These are phyloP conservation scores for Talaromyces wortmannii DNA, from an alignment of 495 filamentous ascomycete species.

Conservation along the genomic window DNA sequence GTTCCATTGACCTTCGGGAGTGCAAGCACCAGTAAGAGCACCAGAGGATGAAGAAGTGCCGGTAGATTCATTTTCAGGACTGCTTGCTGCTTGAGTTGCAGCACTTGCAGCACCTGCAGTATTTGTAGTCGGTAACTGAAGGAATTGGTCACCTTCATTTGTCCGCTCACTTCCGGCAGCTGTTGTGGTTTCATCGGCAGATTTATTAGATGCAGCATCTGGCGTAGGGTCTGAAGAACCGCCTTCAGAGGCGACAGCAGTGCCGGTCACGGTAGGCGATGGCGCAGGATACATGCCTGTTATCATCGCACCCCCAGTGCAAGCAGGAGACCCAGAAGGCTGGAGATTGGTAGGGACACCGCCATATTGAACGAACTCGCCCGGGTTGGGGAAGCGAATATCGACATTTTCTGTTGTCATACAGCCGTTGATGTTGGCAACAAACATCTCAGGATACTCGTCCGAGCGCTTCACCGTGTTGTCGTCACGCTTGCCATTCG, in stretches of 20 bases:
- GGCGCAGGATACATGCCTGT: conserved; percentile 6
- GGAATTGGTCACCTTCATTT: too few relatives aligned
- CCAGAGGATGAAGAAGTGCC: conserved; percentile 9
- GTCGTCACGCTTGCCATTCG: conserved; percentile 13
- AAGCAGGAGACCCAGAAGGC: conserved; percentile 18
- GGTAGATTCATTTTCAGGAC: background rate
- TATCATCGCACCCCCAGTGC: conserved; percentile 14
- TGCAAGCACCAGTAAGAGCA: conserved; percentile 30
- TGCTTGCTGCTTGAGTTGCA: conserved; percentile 2
- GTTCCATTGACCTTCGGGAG: conserved; percentile 48
- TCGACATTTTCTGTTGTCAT: conserved; percentile 52
- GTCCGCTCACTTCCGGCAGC: conserved; percentile 5
- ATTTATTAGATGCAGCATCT: conserved; percentile 11
- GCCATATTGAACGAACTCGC: conserved; percentile 44
- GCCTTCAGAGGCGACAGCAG: conserved; percentile 12
- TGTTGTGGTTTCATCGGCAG: conserved; percentile 5
- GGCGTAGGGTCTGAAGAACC: conserved; percentile 6
- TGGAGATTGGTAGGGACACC: conserved; percentile 21
- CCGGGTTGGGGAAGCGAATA: conserved; percentile 67
- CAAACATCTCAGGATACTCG: conserved; percentile 70
- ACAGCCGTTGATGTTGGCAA: conserved; percentile 65
- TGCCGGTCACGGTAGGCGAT: conserved; percentile 9
- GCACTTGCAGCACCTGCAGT: conserved; percentile 4
- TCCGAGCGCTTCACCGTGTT: conserved; percentile 18
- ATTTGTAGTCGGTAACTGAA: conserved; percentile 1